Conservation (phyloP, 176 grass and related monocot genomes). For the Zoysia japonica region DNA sequence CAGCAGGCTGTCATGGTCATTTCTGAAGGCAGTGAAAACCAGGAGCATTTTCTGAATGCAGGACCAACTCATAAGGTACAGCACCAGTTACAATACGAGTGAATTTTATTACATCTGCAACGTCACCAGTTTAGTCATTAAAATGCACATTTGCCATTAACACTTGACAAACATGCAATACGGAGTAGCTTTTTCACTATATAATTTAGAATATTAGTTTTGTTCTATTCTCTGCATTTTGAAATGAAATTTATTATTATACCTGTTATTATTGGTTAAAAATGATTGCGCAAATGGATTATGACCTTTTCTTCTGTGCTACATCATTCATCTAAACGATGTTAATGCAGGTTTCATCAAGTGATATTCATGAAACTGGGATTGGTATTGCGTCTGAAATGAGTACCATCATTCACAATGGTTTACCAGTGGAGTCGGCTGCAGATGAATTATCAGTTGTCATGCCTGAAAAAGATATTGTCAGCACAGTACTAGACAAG, state of each 20-base stretch:
- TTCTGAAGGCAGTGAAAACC: conserved; percentile 45
- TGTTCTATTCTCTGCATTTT: conserved; percentile 11
- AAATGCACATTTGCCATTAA: background rate
- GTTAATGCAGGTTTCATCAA: conserved; percentile 42
- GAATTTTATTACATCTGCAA: background rate
- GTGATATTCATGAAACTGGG: conserved; percentile 36
- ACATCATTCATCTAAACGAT: conserved; percentile 23
- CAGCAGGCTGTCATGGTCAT: conserved; percentile 22
- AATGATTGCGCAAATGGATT: background rate
- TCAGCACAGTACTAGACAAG: conserved; percentile 12
- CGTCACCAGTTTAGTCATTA: background rate
- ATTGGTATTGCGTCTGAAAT: conserved; percentile 29
- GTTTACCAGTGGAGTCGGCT: conserved; percentile 23
- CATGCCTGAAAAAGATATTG: conserved; percentile 33
- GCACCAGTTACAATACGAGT: background rate
- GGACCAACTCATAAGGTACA: conserved; percentile 57
- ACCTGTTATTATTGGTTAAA: background rate
- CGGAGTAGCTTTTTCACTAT: conserved; percentile 1
- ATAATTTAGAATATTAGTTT: background rate
- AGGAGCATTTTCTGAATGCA: conserved; percentile 32
- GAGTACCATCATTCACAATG: conserved; percentile 27
- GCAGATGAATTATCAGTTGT: conserved; percentile 20
- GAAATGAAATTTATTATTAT: background rate
- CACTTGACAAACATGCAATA: background rate
- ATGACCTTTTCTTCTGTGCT: background rate